phyloP scores from a whole-genome alignment of 2,329 filamentous ascomycete genomes.

The Neurospora sp. region DNA sequence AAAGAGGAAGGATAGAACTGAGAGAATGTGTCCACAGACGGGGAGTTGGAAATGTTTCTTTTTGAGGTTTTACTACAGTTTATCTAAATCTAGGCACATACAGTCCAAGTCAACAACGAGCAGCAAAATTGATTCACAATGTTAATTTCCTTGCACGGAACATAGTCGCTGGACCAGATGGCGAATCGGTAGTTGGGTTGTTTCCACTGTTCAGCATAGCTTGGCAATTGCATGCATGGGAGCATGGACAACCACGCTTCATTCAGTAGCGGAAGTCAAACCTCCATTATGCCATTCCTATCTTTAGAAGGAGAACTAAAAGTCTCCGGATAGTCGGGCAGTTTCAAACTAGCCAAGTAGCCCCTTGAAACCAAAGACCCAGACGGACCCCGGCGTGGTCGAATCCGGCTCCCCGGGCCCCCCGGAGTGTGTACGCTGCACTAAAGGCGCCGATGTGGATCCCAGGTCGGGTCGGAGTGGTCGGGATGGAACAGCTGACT shows the following conservation, averaged over 20 bases:
- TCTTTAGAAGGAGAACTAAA: neutral
- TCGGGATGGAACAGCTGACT: too few species aligned
- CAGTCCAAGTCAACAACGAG: neutral
- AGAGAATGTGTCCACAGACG: neutral
- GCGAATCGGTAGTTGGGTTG: neutral
- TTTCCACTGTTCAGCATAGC: neutral
- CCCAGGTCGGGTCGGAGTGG: neutral
- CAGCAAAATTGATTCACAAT: neutral
- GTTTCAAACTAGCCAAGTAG: neutral
- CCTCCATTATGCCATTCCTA: neutral
- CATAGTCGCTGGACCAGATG: neutral
- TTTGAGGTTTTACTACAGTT: constrained; percentile 7
- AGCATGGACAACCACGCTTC: neutral
- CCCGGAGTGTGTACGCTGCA: neutral
- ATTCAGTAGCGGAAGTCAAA: neutral
- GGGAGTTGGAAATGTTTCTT: constrained; percentile 1
- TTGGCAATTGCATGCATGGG: neutral
- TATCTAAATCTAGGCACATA: neutral
- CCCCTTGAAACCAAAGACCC: neutral
- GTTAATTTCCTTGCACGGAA: neutral
- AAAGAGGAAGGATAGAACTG: neutral
- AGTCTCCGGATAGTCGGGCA: neutral
- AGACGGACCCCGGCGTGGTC: neutral
- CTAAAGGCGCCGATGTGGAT: neutral
- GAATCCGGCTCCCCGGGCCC: neutral